These are phyloP conservation scores for Ustilago esculenta DNA, from an alignment of 1,284 basidiomycete species.

Conservation along the genomic window DNA sequence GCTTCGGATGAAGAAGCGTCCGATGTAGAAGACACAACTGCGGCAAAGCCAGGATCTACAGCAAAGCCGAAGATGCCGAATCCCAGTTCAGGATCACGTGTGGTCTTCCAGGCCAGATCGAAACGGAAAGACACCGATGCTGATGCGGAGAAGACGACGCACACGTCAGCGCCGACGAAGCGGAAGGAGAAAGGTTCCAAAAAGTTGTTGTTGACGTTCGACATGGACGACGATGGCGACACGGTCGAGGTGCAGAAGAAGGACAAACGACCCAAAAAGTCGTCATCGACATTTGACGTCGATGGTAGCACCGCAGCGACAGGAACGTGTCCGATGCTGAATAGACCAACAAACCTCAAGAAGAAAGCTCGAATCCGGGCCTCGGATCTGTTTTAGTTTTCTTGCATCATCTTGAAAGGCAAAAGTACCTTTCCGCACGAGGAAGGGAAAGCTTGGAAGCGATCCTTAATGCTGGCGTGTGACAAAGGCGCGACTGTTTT, in stretches of 20 bases:
- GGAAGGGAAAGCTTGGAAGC: no score
- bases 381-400: slow-evolving; percentile 24
- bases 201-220: neutral
- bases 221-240: neutral
- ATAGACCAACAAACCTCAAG: slow-evolving; percentile 1
- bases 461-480: no score
- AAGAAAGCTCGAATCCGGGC: slow-evolving; percentile 13
- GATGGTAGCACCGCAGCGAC: neutral
- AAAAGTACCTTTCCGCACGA: no score
- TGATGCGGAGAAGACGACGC: slow-evolving; percentile 73
- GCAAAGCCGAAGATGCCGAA: slow-evolving; percentile 32
- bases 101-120: slow-evolving; percentile 21
- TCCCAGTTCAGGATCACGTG: slow-evolving; percentile 7
- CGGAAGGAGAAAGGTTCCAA: slow-evolving; percentile 11
- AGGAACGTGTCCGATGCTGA: neutral
- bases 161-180: slow-evolving; percentile 76
- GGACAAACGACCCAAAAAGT: neutral
- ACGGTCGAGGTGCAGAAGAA: no score
- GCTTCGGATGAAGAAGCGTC: slow-evolving; percentile 77
- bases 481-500: no score
- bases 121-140: slow-evolving; percentile 18
- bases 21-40: slow-evolving; percentile 78
- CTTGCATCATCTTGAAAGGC: neutral
- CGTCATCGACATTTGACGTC: neutral
- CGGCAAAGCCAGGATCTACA: no score